Conservation (phyloP, 805 yeast genomes). For the Ogataea salicorniae region DNA sequence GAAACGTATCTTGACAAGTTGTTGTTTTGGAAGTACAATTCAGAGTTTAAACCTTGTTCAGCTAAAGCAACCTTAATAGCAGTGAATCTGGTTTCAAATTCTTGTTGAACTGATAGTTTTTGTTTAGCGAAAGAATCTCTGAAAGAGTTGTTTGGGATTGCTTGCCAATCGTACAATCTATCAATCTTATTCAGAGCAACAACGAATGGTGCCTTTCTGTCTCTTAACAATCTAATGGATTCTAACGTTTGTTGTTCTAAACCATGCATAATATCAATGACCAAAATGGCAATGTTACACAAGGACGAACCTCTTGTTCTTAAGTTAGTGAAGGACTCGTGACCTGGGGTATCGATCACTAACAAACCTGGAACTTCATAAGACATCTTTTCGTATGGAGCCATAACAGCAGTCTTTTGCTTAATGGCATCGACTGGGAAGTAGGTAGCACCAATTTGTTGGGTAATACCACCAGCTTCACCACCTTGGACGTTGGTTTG, state of each 20-base stretch:
- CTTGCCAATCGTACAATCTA: slow-evolving; percentile 93
- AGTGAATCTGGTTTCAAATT: slow-evolving; percentile 82
- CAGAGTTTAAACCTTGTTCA: slow-evolving; percentile 98
- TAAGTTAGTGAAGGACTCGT: slow-evolving; percentile 96
- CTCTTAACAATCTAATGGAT: slow-evolving; percentile 86
- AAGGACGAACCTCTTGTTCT: slow-evolving; percentile 98
- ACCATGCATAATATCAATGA: slow-evolving; percentile 98
- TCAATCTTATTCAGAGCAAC: slow-evolving; percentile 97
- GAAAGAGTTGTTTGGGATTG: slow-evolving; percentile 88
- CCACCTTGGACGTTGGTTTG: slow-evolving; percentile 99
- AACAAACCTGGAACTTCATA: slow-evolving; percentile 96
- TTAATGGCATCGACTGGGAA: slow-evolving; percentile 95
- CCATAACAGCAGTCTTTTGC: slow-evolving; percentile 89
- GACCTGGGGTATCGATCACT: slow-evolving; percentile 98
- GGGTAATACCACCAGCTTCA: slow-evolving; percentile 99
- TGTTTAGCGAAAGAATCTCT: slow-evolving; percentile 88
- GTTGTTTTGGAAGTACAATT: slow-evolving; percentile 90
- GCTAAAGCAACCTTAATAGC: slow-evolving; percentile 86
- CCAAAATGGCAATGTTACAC: slow-evolving; percentile 98
- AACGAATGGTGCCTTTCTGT: slow-evolving; percentile 95
- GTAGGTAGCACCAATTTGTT: slow-evolving; percentile 99
- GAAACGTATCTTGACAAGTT: slow-evolving; percentile 92
- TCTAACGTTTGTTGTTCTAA: slow-evolving; percentile 96
- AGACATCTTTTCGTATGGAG: slow-evolving; percentile 72
- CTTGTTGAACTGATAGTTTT: slow-evolving; percentile 78